phyloP scores from a whole-genome alignment of 1,139 yeast species.

The Blastobotrys apis region DNA sequence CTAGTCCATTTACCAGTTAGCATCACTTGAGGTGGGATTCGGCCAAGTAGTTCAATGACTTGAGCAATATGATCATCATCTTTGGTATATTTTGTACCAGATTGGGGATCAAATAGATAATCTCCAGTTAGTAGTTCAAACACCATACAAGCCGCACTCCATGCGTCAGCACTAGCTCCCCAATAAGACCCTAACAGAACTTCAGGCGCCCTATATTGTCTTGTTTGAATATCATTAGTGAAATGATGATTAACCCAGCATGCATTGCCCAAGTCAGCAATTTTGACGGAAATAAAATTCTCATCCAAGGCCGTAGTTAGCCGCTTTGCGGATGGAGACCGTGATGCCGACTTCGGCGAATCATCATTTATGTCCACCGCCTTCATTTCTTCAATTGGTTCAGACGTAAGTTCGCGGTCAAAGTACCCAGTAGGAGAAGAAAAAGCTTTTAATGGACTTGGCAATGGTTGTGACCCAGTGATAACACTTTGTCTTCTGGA shows the following conservation, averaged over 20 bases:
- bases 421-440: conserved; percentile 18
- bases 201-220: conserved; percentile 84
- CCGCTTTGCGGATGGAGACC: conserved; percentile 6
- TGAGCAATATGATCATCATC: conserved; percentile 89
- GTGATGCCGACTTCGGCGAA: background rate
- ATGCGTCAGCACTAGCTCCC: conserved; percentile 82
- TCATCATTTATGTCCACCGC: conserved; percentile 8
- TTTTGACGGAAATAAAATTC: conserved; percentile 49
- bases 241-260: conserved; percentile 70
- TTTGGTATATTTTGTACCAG: conserved; percentile 56
- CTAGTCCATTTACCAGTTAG: conserved; percentile 50
- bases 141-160: conserved; percentile 79
- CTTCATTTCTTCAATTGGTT: conserved; percentile 13
- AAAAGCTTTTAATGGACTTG: conserved; percentile 58
- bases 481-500: conserved; percentile 72
- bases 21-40: conserved; percentile 51
- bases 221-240: conserved; percentile 79
- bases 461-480: conserved; percentile 83
- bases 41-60: conserved; percentile 68
- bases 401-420: conserved; percentile 16
- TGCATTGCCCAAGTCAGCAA: conserved; percentile 86
- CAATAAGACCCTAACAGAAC: conserved; percentile 62
- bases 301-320: conserved; percentile 11
- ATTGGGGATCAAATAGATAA: conserved; percentile 76
- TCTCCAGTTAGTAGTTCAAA: conserved; percentile 84